phyloP scores from a whole-genome alignment of 2,329 filamentous ascomycete genomes.

The Cordyceps militaris region DNA sequence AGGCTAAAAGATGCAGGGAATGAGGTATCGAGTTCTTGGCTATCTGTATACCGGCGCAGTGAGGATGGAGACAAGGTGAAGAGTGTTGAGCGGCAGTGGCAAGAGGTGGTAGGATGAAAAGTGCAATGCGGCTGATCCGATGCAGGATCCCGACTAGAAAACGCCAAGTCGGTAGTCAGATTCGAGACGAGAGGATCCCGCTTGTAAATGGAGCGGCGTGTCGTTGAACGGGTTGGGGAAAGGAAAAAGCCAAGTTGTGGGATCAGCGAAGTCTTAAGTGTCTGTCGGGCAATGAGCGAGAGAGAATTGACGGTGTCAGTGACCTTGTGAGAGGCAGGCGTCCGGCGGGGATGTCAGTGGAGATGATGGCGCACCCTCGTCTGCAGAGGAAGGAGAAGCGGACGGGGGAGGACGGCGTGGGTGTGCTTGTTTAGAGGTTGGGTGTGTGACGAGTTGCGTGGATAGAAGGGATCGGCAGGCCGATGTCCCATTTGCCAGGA shows the following conservation, averaged over 20 bases:
- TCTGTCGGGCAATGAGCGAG: constrained; percentile 26
- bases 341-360: constrained; percentile 27
- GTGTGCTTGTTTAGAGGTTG: constrained; percentile 15
- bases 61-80: neutral
- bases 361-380: constrained; percentile 19
- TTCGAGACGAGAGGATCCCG: constrained; percentile 27
- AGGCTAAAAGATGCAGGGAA: neutral
- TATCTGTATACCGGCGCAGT: neutral
- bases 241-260: constrained; percentile 28
- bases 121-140: constrained; percentile 41
- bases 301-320: constrained; percentile 19
- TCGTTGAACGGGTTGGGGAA: constrained; percentile 12
- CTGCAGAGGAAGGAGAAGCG: constrained; percentile 3
- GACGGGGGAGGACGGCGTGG: neutral
- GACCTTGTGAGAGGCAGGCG: constrained; percentile 24
- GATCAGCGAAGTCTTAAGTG: constrained; percentile 57
- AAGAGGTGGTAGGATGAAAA: constrained; percentile 14
- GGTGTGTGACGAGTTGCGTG: constrained; percentile 42
- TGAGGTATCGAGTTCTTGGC: neutral
- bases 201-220: constrained; percentile 3
- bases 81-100: neutral
- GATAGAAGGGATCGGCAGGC: constrained; percentile 48
- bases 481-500: constrained; percentile 42
- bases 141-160: constrained; percentile 40
- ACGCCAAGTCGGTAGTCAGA: constrained; percentile 33